Percentiles rank a stretch among this genome's conserved stretches.
Conservation (phyloP, 305 asterid species). For the Fraxinus ornus region DNA sequence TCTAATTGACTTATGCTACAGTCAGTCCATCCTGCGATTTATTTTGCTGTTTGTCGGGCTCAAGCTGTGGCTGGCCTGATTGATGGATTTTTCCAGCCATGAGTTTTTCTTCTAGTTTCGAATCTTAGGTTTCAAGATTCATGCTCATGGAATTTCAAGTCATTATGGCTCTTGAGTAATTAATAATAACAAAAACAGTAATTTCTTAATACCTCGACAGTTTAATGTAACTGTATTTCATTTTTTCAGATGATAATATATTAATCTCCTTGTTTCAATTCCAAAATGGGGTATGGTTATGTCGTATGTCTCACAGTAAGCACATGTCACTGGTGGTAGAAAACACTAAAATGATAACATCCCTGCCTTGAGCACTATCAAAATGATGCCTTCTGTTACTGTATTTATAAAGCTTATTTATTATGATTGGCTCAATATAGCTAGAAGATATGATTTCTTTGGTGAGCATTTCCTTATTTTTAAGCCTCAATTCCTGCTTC, state of each 20-base stretch:
- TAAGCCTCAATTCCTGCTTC: constrained; percentile 1
- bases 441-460: constrained; percentile 3
- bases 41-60: not conserved
- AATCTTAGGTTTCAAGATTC: not conserved
- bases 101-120: not conserved
- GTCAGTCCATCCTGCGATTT: not conserved
- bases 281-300: not conserved
- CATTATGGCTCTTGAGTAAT: not conserved
- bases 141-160: not conserved
- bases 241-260: constrained; percentile 10
- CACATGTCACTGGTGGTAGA: not conserved
- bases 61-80: not conserved
- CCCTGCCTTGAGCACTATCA: constrained; percentile 13
- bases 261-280: not conserved
- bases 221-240: not conserved
- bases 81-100: constrained; percentile 4
- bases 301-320: not conserved
- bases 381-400: not conserved
- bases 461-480: not conserved
- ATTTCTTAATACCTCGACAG: not conserved
- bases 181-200: not conserved
- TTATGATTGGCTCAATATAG: constrained; percentile 5
- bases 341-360: constrained; percentile 1
- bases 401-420: constrained; percentile 8
- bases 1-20: constrained; percentile 13